Evolutionary conservation across 768 basidiomycete genomes (phyloP), one percentile per base, ranked within the genome.

Genomic region (Tricholoma terreum): DNA sequence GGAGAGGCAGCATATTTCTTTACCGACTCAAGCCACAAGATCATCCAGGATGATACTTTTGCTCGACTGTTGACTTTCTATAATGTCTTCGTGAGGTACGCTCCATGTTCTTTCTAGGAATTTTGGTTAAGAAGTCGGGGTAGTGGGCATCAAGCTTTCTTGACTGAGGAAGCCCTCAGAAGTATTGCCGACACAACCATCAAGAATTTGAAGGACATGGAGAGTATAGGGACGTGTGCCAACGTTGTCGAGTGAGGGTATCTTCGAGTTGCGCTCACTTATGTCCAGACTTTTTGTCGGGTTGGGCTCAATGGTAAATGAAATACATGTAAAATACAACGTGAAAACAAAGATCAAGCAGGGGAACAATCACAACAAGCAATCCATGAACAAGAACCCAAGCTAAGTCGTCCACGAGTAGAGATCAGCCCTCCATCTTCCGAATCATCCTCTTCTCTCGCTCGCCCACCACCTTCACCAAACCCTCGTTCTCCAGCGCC

Each of bases 391-490:
- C 7, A 21, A 43, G 8, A 43, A 19, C 4, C 7, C 2, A 7
- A 6, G 3, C 19, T 1, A 15, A 31, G 15, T 17, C 4, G 17
- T 30, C 27, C 30, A 34, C 6, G 24, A 27, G 6, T 27, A 22
- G 43, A 11, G 27, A 24, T 63, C 51, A 74, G 17, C 60, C 74
- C 62, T 89, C 87, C 30, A 87, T 85, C 61, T 76, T 80, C 56
- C 86, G 77, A 67, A 98, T 92, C 69, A 82, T 86, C 67, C 94
- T 81, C 74, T 79, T 85, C 34, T 97, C 93, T 55, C 91, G 80
- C 68, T 95, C 92, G 0, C 95, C 95, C 6, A 90, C 80, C 4
- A 96, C 86, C 68, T 89, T 94, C 52, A 98, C 74, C 24, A 87
- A 51, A 0, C 95, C 95, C 71, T 98, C 95, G 51, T 86, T 87